These are phyloP conservation scores for Lepidium aucheri DNA, from an alignment of 345 rosid genomes.

Conservation along the genomic window DNA sequence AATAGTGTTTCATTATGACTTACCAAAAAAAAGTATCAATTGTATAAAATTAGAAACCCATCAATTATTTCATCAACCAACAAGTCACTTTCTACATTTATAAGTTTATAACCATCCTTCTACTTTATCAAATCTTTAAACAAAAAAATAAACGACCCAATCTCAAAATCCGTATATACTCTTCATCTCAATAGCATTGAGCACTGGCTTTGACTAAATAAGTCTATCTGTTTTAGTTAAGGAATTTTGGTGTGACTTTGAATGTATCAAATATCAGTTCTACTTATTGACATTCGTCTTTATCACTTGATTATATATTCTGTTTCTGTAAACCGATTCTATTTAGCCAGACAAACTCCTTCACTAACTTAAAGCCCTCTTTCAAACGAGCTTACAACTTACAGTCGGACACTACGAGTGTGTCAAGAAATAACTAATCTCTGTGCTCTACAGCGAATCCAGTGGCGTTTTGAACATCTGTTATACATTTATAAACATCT, in stretches of 20 bases:
- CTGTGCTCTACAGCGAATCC: background rate
- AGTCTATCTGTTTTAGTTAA: background rate
- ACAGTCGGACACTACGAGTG: too few relatives aligned
- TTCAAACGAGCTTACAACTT: too few relatives aligned
- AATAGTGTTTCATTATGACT: background rate
- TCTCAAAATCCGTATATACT: background rate
- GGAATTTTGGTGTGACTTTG: too few relatives aligned
- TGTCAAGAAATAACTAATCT: too few relatives aligned
- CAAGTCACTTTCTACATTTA: background rate
- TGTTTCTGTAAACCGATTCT: too few relatives aligned
- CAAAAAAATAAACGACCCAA: background rate
- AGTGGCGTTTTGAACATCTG: background rate
- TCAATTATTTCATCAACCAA: background rate
- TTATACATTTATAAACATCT: constrained; percentile 14
- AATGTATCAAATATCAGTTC: too few relatives aligned
- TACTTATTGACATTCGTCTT: too few relatives aligned
- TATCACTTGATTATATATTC: too few relatives aligned
- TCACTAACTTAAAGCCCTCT: too few relatives aligned
- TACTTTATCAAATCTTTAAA: background rate
- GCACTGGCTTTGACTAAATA: background rate
- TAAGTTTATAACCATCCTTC: background rate
- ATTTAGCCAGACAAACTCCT: too few relatives aligned
- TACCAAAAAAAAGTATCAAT: background rate
- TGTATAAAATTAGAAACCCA: background rate
- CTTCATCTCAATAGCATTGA: background rate